Percentiles rank a stretch among this genome's conserved stretches.
These are phyloP conservation scores for Xerocomellus dryophilus DNA, from an alignment of 768 basidiomycete species.

Conservation along the genomic window DNA sequence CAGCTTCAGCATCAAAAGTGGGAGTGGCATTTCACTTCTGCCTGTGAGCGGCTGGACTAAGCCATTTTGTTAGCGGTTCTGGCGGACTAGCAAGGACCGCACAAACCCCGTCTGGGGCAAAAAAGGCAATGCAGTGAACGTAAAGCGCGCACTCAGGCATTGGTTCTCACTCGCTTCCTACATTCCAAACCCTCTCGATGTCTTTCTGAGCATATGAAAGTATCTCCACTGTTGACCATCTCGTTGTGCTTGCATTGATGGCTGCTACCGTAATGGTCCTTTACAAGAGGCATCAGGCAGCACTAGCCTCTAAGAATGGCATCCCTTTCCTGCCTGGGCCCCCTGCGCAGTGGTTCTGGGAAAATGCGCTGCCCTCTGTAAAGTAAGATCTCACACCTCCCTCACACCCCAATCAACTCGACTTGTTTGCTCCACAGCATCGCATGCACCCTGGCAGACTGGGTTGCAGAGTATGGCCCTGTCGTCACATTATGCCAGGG, in stretches of 20 bases:
- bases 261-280: background rate
- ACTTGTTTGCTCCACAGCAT: background rate
- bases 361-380: conserved; percentile 15
- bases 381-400: conserved; percentile 11
- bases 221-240: background rate
- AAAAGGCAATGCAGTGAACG: too few species aligned
- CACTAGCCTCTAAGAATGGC: background rate
- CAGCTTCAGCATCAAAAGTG: too few species aligned
- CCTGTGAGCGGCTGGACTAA: too few species aligned
- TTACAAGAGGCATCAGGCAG: background rate
- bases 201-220: background rate
- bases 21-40: too few species aligned
- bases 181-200: background rate
- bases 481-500: conserved; percentile 54
- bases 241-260: conserved; percentile 1
- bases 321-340: conserved; percentile 27
- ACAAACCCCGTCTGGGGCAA: too few species aligned
- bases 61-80: too few species aligned
- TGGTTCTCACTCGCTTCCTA: background rate
- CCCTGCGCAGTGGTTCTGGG: conserved; percentile 25
- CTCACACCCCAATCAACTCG: background rate
- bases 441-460: conserved; percentile 42
- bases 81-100: too few species aligned
- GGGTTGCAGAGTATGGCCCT: conserved; percentile 56
- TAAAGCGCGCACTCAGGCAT: background rate